A percentile compares a stretch with the other conserved stretches of the same genome.
Conservation (phyloP, 441 rosid species). For the Euphorbia celastroides region DNA sequence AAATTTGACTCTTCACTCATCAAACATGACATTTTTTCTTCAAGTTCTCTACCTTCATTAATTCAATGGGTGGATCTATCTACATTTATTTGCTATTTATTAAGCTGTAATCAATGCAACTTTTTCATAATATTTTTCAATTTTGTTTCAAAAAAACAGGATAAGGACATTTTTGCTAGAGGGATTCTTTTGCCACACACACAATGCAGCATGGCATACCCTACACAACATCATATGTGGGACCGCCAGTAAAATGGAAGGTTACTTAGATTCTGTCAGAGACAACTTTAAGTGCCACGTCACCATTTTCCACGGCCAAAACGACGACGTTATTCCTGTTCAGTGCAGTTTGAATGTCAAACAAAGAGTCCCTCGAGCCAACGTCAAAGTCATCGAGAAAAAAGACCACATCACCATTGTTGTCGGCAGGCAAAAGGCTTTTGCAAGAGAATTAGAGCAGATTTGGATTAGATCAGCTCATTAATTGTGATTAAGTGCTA, state of each 20-base stretch:
- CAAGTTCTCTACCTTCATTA: neutral
- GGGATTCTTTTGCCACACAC: conserved; percentile 93
- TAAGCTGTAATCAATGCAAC: conserved; percentile 7
- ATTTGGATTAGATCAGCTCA: conserved; percentile 57
- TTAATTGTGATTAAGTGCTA: neutral
- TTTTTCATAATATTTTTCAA: neutral
- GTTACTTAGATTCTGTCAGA: conserved; percentile 56
- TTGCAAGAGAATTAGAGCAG: conserved; percentile 78
- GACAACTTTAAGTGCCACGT: conserved; percentile 60
- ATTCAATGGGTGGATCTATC: neutral
- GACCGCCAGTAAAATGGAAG: conserved; percentile 70
- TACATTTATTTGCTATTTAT: neutral
- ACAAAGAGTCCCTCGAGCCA: conserved; percentile 55
- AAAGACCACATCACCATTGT: conserved; percentile 92
- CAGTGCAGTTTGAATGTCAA: conserved; percentile 77
- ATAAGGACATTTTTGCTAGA: conserved; percentile 70
- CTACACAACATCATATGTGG: conserved; percentile 95
- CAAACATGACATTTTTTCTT: neutral
- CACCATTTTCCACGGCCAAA: conserved; percentile 60
- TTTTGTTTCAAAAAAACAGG: conserved; percentile 31
- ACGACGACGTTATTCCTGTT: conserved; percentile 78
- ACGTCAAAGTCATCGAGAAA: conserved; percentile 55
- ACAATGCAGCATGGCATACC: conserved; percentile 93
- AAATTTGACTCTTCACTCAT: neutral
- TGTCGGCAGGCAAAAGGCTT: conserved; percentile 71